Evolutionary conservation across 306 rosid genomes (phyloP).

Genomic region (Castanea crenata): DNA sequence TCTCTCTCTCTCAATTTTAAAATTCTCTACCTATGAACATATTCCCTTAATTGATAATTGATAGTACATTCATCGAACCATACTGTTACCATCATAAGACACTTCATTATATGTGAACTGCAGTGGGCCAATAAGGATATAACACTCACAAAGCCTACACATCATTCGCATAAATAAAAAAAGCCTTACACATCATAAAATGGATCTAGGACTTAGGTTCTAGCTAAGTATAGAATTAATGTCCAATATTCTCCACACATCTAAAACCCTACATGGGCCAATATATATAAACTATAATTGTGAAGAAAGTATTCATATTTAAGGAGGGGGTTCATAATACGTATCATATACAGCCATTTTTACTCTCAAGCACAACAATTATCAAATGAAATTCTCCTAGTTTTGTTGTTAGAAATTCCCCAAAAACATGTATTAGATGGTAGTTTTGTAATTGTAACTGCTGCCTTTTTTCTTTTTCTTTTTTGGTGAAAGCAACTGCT

Average conservation of each 20-base stretch:
- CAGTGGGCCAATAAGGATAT: background rate
- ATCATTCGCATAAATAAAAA: background rate
- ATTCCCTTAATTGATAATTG: background rate
- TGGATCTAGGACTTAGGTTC: background rate
- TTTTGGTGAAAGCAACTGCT: too few species aligned
- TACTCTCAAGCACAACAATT: too few species aligned
- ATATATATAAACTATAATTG: background rate
- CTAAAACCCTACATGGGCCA: background rate
- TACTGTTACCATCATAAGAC: background rate
- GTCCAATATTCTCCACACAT: constrained; percentile 3
- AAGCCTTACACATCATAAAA: constrained; percentile 5
- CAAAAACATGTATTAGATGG: too few species aligned
- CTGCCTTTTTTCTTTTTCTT: too few species aligned
- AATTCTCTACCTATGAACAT: background rate
- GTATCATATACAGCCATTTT: too few species aligned
- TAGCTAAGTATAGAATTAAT: background rate
- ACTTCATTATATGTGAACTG: background rate
- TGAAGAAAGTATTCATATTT: background rate
- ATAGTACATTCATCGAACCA: background rate
- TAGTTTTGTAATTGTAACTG: too few species aligned
- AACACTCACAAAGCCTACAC: constrained; percentile 2
- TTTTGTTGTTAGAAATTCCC: too few species aligned
- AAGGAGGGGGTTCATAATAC: background rate
- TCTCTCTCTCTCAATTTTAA: background rate
- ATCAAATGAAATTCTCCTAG: too few species aligned